A percentile compares a stretch with the other conserved stretches of the same genome.
These are phyloP conservation scores for Fusarium gaditjirri DNA, from an alignment of 2,329 filamentous ascomycete genomes.

Conservation along the genomic window DNA sequence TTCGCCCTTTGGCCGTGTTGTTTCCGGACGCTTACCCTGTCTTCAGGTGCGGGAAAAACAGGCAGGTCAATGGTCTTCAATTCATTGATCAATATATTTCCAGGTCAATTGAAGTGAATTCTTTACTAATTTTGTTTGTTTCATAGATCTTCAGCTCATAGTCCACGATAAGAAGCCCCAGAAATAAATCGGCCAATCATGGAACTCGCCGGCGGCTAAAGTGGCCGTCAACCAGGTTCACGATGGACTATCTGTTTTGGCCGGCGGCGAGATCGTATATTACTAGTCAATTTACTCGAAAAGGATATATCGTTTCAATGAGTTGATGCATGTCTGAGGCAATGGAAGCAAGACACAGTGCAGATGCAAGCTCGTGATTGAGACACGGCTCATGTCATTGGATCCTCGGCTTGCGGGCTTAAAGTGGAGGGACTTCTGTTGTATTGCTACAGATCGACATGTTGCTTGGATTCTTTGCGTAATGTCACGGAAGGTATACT, in stretches of 20 bases:
- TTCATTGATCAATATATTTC: background rate
- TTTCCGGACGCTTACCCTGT: background rate
- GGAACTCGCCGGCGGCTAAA: conserved; percentile 10
- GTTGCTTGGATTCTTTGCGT: background rate
- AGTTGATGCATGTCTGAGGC: background rate
- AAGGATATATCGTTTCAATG: background rate
- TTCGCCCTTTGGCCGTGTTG: conserved; percentile 4
- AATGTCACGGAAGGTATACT: background rate
- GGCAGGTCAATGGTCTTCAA: background rate
- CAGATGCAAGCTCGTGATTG: background rate
- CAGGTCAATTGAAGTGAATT: background rate
- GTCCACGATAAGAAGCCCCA: conserved; percentile 11
- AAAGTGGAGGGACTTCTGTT: background rate
- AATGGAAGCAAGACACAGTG: background rate
- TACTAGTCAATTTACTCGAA: background rate
- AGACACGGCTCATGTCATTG: background rate
- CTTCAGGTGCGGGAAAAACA: background rate
- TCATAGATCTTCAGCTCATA: background rate
- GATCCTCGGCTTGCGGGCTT: background rate
- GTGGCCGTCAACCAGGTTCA: background rate
- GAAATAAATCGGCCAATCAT: conserved; percentile 19
- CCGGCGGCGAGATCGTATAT: conserved; percentile 14
- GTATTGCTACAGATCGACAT: background rate
- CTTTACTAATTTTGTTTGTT: background rate
- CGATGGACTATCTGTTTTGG: background rate